Percentiles rank a stretch among this genome's conserved stretches.
Conservation (phyloP, 768 basidiomycete species). For the Clitopilus passeckerianus region DNA sequence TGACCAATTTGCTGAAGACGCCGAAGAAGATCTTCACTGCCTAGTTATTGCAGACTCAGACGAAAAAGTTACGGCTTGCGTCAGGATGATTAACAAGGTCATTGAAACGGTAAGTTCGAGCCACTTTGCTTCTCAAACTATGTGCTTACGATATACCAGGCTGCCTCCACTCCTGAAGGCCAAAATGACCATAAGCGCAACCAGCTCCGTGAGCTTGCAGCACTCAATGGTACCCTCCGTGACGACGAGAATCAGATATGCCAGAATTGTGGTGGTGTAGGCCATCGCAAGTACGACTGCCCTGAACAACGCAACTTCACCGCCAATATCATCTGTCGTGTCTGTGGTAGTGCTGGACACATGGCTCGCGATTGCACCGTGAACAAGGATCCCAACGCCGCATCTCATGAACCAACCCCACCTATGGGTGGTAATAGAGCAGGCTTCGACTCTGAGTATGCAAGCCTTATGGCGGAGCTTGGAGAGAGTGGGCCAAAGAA, state of each 20-base stretch:
- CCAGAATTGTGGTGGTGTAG: constrained; percentile 92
- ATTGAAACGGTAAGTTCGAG: constrained; percentile 83
- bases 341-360: constrained; percentile 97
- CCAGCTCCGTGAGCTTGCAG: constrained; percentile 95
- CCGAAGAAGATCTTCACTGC: constrained; percentile 98
- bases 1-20: constrained; percentile 92
- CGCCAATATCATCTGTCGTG: constrained; percentile 98
- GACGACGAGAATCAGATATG: constrained; percentile 99
- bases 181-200: constrained; percentile 99
- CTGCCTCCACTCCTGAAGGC: constrained; percentile 97
- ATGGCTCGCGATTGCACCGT: constrained; percentile 98
- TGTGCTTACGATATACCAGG: constrained; percentile 43
- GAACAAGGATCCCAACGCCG: constrained; percentile 82
- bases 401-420: constrained; percentile 38
- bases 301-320: constrained; percentile 98
- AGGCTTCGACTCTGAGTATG: constrained; percentile 97
- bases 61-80: constrained; percentile 88
- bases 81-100: constrained; percentile 93
- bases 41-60: constrained; percentile 90
- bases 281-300: constrained; percentile 98
- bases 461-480: constrained; percentile 94
- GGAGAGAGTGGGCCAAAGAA: constrained; percentile 68
- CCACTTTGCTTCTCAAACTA: neutral
- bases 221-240: constrained; percentile 95
- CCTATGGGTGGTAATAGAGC: constrained; percentile 50